These are phyloP conservation scores for Cyclotella sp. DNA, from an alignment of 108 stramenopile genomes.

Conservation along the genomic window DNA sequence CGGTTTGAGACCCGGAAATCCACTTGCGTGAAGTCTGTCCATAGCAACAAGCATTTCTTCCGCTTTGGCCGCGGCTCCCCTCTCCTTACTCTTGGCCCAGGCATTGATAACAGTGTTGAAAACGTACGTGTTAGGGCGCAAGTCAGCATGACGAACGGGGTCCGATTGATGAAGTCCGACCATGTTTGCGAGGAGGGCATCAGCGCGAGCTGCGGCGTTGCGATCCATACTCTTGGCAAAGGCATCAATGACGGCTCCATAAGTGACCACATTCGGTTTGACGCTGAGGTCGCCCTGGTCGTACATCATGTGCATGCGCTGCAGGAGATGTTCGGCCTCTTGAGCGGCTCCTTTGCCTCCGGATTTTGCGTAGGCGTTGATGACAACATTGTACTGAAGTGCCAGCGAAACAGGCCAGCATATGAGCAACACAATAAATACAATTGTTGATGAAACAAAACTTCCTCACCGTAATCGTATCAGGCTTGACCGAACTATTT, in stretches of 20 bases:
- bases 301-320: slow-evolving; percentile 69
- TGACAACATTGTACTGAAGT: slow-evolving; percentile 60
- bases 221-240: slow-evolving; percentile 82
- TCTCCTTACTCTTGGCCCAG: slow-evolving; percentile 61
- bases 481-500: slow-evolving; percentile 56
- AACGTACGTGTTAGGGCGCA: slow-evolving; percentile 83
- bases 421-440: background rate
- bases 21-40: slow-evolving; percentile 73
- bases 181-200: slow-evolving; percentile 80
- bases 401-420: background rate
- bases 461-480: slow-evolving; percentile 47
- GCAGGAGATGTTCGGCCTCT: slow-evolving; percentile 57
- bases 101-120: slow-evolving; percentile 87
- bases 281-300: slow-evolving; percentile 61
- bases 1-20: slow-evolving; percentile 82
- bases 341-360: slow-evolving; percentile 67
- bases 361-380: slow-evolving; percentile 72
- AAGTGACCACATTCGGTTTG: slow-evolving; percentile 74
- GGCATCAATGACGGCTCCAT: slow-evolving; percentile 83
- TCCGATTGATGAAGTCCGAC: slow-evolving; percentile 78
- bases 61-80: slow-evolving; percentile 83
- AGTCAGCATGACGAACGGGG: slow-evolving; percentile 69
- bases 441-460: background rate
- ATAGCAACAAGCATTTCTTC: slow-evolving; percentile 89
- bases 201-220: slow-evolving; percentile 81